Evolutionary conservation across 2,329 filamentous ascomycete species (phyloP).

Genomic region (Bipolaris victoriae): DNA sequence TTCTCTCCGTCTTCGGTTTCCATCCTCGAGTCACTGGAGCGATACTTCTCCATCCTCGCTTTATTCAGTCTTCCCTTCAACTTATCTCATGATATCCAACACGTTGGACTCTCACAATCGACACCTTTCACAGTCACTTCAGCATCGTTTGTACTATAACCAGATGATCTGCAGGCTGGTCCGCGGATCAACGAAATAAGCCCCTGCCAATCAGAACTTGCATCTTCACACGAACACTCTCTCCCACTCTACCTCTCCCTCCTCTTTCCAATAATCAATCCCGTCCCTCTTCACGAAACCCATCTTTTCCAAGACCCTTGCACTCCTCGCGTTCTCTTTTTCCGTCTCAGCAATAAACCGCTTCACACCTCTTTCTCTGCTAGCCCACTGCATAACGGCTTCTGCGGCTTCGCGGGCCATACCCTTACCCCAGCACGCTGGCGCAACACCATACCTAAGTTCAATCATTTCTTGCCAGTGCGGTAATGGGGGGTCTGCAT

Average conservation of each 20-base stretch:
- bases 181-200: not conserved
- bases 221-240: not conserved
- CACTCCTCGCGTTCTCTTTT: constrained; percentile 27
- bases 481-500: constrained; percentile 16
- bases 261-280: constrained; percentile 25
- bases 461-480: constrained; percentile 27
- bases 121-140: no score
- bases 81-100: not conserved
- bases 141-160: no score
- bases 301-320: constrained; percentile 34
- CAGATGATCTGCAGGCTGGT: no score
- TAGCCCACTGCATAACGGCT: constrained; percentile 26
- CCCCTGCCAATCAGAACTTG: not conserved
- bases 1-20: not conserved
- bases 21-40: not conserved
- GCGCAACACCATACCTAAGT: constrained; percentile 24
- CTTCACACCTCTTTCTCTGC: constrained; percentile 13
- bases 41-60: not conserved
- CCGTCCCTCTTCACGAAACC: constrained; percentile 26
- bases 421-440: constrained; percentile 22
- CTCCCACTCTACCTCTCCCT: constrained; percentile 25
- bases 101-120: no score
- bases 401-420: constrained; percentile 24
- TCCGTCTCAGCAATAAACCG: constrained; percentile 35
- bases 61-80: not conserved